Percentiles rank a stretch among this genome's conserved stretches.
Evolutionary conservation across 2,329 filamentous ascomycete species (phyloP).

Genomic region (Paecilomyces niveus): DNA sequence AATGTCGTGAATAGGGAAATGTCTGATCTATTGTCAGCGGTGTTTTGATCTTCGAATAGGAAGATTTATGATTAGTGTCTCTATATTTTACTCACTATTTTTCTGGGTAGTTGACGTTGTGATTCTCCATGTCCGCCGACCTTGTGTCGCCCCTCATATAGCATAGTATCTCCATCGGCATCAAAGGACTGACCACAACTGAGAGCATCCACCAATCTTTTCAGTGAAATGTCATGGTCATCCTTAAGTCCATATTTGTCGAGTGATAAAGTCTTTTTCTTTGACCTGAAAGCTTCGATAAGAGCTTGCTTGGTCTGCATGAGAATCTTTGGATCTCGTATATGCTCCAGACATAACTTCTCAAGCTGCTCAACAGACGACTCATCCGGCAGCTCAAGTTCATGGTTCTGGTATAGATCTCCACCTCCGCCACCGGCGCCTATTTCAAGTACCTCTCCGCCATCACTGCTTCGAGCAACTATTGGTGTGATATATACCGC

Average conservation of each 20-base stretch:
- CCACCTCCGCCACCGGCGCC: conserved; percentile 74
- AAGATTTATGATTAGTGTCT: not conserved
- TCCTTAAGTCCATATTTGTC: conserved; percentile 30
- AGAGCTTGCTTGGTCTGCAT: conserved; percentile 23
- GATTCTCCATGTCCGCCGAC: conserved; percentile 1
- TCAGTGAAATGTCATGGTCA: conserved; percentile 28
- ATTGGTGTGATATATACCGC: conserved; percentile 75
- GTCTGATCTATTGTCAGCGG: conserved; percentile 21
- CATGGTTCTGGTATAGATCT: conserved; percentile 62
- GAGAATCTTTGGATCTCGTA: conserved; percentile 21
- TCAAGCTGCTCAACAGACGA: conserved; percentile 47
- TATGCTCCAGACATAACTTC: conserved; percentile 41
- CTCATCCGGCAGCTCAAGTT: conserved; percentile 53
- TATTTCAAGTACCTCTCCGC: conserved; percentile 60
- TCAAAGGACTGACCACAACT: conserved; percentile 13
- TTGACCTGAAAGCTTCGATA: conserved; percentile 23
- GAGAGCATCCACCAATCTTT: conserved; percentile 26
- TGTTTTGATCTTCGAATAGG: not conserved
- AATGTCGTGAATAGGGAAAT: conserved; percentile 87
- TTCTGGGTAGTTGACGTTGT: conserved; percentile 15
- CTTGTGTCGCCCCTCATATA: not conserved
- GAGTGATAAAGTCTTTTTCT: conserved; percentile 28
- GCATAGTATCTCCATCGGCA: not conserved
- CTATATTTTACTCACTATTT: conserved; percentile 24
- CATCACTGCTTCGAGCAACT: conserved; percentile 53